These are phyloP conservation scores for Yamadazyma scolyti DNA, from an alignment of 805 yeast genomes.

Conservation along the genomic window DNA sequence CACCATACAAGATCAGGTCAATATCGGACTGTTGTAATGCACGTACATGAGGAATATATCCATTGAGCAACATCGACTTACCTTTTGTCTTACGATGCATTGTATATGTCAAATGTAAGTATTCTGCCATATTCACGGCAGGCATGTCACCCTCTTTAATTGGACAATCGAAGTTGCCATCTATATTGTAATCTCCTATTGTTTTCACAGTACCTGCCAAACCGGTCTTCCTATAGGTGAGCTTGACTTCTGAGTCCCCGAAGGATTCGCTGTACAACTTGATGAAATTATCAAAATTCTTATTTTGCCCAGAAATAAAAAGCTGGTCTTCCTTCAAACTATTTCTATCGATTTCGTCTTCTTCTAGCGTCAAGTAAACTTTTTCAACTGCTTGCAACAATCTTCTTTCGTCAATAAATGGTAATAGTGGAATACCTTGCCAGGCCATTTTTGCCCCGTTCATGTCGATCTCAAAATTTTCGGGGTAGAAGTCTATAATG, in stretches of 20 bases:
- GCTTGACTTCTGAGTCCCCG: conserved; percentile 21
- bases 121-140: conserved; percentile 37
- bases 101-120: conserved; percentile 46
- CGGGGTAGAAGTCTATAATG: conserved; percentile 89
- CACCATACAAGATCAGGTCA: conserved; percentile 53
- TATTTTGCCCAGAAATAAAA: conserved; percentile 62
- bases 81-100: conserved; percentile 60
- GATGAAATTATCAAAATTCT: conserved; percentile 38
- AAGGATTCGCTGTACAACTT: conserved; percentile 39
- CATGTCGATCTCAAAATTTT: conserved; percentile 86
- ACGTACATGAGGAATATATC: conserved; percentile 60
- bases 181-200: conserved; percentile 30
- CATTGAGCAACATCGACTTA: conserved; percentile 82
- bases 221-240: conserved; percentile 50
- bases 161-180: conserved; percentile 40
- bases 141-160: conserved; percentile 46
- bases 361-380: conserved; percentile 61
- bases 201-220: conserved; percentile 54
- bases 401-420: conserved; percentile 84
- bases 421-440: conserved; percentile 90
- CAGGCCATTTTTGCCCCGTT: conserved; percentile 92
- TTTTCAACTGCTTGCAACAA: conserved; percentile 62
- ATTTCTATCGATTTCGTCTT: conserved; percentile 67
- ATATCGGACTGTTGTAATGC: conserved; percentile 68
- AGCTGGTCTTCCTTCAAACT: conserved; percentile 67